Evolutionary conservation across 2,329 filamentous ascomycete genomes (phyloP), one percentile per base, ranked within the genome.

Genomic region (Trichocomaceae sp.): DNA sequence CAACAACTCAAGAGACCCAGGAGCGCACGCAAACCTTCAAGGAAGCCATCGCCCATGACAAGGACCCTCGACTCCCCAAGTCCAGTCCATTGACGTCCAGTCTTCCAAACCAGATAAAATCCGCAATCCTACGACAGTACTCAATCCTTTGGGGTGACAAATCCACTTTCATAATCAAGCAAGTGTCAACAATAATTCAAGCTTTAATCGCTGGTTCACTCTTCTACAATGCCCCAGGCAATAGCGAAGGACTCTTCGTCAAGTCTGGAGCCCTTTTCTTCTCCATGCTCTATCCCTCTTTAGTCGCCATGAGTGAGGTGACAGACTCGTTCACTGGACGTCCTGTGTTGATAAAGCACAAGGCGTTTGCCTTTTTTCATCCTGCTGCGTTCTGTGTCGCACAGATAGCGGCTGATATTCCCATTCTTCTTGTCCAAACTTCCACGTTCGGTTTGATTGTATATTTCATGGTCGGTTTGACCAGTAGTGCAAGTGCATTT

Each of bases 141-240:
- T 82, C 85, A 60, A 83, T 86, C 26, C 62, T 87, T 1, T 81
- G 78, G 75, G 83, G 83, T 41, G 83, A 87, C 66, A 84, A 83
- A 60, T 74, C 79, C 0, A 83, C 82, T 0, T 81, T 86, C 39
- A 60, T 83, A 58, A 82, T 85, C 69, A 85, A 84, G 63, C 82
- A 86, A 60, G 67, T 75, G 5, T 77, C 78, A 0, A 83, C 79
- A 1, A 62, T 86, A 7, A 61, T 76, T 0, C 81, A 85, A 61
- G 83, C 84, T 0, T 67, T 88, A 5, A 80, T 87, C 55, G 75
- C 79, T 1, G 84, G 84, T 6, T 86, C 83, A 0, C 74, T 87
- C 3, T 88, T 88, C 69, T 88, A 87, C 69, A 77, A 83, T 54
- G 80, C 83, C 0, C 78, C 83, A 0, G 57, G 71, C 22, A 81